Evolutionary conservation across 23 red algal genomes (phyloP).

Genomic region (Agarophyton chilense): DNA sequence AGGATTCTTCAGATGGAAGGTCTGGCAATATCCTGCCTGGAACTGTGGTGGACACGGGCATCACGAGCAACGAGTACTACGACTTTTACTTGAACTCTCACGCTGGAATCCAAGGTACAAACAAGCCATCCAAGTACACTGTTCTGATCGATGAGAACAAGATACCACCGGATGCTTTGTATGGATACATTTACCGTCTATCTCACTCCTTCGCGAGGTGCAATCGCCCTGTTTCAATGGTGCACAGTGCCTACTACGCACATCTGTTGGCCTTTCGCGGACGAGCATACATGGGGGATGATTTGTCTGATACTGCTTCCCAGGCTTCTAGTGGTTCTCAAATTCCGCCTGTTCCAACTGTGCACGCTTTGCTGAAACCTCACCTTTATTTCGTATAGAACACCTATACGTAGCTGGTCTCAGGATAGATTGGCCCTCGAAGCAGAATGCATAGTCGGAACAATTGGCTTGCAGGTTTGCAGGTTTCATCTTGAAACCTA

Average conservation of each 20-base stretch:
- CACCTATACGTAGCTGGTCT: background rate
- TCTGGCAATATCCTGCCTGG: conserved; percentile 55
- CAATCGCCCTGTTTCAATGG: conserved; percentile 57
- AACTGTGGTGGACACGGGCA: conserved; percentile 9
- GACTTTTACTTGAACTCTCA: conserved; percentile 76
- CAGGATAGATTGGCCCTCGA: too few species aligned
- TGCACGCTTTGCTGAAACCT: background rate
- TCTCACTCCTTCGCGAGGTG: conserved; percentile 56
- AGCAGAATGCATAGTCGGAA: too few species aligned
- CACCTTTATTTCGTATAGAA: conserved; percentile 35
- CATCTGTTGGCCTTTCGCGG: conserved; percentile 65
- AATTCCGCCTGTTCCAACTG: conserved; percentile 4
- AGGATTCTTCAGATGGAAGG: background rate
- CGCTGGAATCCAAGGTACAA: conserved; percentile 58
- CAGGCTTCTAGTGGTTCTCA: background rate
- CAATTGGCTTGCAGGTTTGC: too few species aligned
- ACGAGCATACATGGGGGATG: conserved; percentile 60
- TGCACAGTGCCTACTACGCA: conserved; percentile 58
- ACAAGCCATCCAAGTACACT: conserved; percentile 55
- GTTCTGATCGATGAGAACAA: conserved; percentile 65
- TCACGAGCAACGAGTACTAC: conserved; percentile 23
- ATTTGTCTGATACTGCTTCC: conserved; percentile 45
- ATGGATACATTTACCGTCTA: conserved; percentile 46
- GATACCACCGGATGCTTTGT: conserved; percentile 21
- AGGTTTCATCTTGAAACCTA: too few species aligned